Base-by-base conservation (phyloP, 139 green algal genomes). In the Edaphochlamys debaryana region DNA sequence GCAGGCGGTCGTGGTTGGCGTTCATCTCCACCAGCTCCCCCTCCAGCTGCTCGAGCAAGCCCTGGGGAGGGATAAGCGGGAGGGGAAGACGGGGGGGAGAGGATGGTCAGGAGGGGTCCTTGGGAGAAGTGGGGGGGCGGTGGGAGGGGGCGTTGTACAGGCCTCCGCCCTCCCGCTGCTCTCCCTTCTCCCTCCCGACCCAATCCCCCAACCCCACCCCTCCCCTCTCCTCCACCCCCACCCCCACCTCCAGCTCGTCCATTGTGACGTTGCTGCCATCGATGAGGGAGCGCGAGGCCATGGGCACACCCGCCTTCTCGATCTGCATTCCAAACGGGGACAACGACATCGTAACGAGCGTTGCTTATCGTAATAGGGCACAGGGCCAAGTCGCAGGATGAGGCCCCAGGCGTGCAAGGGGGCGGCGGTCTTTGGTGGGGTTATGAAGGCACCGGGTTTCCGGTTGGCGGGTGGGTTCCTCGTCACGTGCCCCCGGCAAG, bases 11-110 rank as follows among this genome's bases (percentile, higher is more conserved):
- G 7, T 79, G 92, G 91, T 99, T 99, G 78, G 67, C 87, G 84
- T 98, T 98, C 27, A 98, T 88, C 80, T 98, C 93, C 17, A 95
- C 58, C 79, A 98, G 89, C 88, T 98, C 95, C 0, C 77, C 74
- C 85, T 99, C 97, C 69, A 99, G 86, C 84, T 97, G 91, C 67
- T 96, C 93, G 48, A 99, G 89, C 89, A 94, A 92, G 37, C 67
- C 84, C 95, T 99, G 92, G 54, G 32, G 25, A n/a, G n/a, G n/a
- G n/a, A n/a, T n/a, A n/a, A n/a, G n/a, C n/a, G n/a, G n/a, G n/a
- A n/a, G n/a, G n/a, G n/a, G n/a, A n/a, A n/a, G n/a, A n/a, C n/a
- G n/a, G 48, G 23, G 27, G 20, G 20, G 23, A n/a, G 58, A n/a
- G 58, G 20, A 34, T 66, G 58, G 58, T 19, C 22, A 66, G 8